Percentiles rank a stretch among this genome's conserved stretches.
These are phyloP conservation scores for Coemansia sp. DNA, from an alignment of 192 early-diverging fungal genomes.

Conservation along the genomic window DNA sequence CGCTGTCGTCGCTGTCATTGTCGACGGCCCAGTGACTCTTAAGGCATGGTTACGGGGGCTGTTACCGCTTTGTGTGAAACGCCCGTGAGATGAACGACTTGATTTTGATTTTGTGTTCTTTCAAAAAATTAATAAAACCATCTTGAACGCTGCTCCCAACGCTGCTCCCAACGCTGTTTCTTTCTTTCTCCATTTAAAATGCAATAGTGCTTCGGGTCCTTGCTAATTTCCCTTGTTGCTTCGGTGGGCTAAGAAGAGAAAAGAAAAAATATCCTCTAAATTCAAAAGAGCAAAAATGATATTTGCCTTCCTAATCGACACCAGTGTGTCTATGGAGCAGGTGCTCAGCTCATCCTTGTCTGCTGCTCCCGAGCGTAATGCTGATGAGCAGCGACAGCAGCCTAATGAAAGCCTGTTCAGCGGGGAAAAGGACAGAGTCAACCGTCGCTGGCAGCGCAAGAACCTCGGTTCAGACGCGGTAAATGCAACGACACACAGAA, in stretches of 20 bases:
- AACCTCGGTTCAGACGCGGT: constrained; percentile 1
- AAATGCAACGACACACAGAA: constrained; percentile 9
- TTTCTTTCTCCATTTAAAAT: too few relatives aligned
- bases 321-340: constrained; percentile 80
- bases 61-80: too few relatives aligned
- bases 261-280: not conserved
- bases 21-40: not conserved
- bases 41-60: too few relatives aligned
- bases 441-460: constrained; percentile 54
- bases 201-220: too few relatives aligned
- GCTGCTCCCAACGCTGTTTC: too few relatives aligned
- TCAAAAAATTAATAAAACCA: too few relatives aligned
- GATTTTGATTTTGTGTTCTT: too few relatives aligned
- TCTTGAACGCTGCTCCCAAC: too few relatives aligned
- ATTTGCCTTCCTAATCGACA: constrained; percentile 80
- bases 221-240: too few relatives aligned
- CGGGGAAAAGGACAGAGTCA: constrained; percentile 26
- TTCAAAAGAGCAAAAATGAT: constrained; percentile 42
- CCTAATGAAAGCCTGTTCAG: constrained; percentile 45
- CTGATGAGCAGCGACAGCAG: constrained; percentile 19
- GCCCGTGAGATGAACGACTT: too few relatives aligned
- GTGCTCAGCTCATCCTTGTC: constrained; percentile 25
- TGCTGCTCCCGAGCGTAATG: constrained; percentile 3
- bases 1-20: not conserved
- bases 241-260: too few relatives aligned